Conservation (phyloP, 2,329 filamentous ascomycete species). For the Fusarium stilboides region DNA sequence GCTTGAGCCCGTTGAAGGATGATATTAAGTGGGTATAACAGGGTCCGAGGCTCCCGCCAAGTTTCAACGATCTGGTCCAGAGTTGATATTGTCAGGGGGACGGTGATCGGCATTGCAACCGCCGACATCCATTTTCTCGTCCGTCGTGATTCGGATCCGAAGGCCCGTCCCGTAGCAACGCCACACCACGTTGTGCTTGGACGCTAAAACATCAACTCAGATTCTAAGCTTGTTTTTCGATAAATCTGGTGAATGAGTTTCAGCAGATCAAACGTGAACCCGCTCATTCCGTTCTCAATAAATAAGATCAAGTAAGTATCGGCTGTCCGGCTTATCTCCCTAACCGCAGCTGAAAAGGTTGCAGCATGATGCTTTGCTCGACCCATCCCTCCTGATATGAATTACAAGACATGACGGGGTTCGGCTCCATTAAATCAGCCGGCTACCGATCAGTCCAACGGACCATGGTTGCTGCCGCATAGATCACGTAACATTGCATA, state of each 20-base stretch:
- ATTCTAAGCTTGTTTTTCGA: neutral
- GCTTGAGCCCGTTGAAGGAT: conserved; percentile 7
- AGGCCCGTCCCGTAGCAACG: conserved; percentile 1
- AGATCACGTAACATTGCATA: conserved; percentile 27
- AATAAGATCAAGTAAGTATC: conserved; percentile 4
- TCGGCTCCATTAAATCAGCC: conserved; percentile 26
- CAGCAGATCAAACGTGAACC: neutral
- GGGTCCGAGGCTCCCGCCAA: neutral
- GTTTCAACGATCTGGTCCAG: neutral
- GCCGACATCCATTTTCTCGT: conserved; percentile 12
- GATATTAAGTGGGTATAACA: neutral
- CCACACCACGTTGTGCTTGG: neutral
- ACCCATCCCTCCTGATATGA: neutral
- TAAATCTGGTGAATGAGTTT: neutral
- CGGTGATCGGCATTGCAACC: conserved; percentile 12
- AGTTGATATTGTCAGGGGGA: neutral
- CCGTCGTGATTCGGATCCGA: conserved; percentile 37
- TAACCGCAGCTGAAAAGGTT: conserved; percentile 7
- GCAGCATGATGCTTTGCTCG: conserved; percentile 1
- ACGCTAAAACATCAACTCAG: neutral
- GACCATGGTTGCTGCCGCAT: conserved; percentile 1
- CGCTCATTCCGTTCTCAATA: neutral
- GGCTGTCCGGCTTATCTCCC: conserved; percentile 21
- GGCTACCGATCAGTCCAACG: conserved; percentile 16
- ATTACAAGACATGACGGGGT: conserved; percentile 16